phyloP scores from a whole-genome alignment of 2,329 filamentous ascomycete species.

The Hypomyces rosellus region DNA sequence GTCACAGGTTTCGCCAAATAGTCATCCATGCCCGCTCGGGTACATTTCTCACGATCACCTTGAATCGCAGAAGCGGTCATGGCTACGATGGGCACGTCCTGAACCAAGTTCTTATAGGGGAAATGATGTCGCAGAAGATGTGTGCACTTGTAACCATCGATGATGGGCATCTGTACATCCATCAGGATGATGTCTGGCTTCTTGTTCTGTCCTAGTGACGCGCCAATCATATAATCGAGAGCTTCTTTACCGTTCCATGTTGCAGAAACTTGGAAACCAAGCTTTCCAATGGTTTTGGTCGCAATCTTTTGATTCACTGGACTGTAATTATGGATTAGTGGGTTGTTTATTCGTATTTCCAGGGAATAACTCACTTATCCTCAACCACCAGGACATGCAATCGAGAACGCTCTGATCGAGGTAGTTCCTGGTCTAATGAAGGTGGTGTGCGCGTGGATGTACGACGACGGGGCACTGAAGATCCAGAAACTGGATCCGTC shows the following conservation, averaged over 20 bases:
- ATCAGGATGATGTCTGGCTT: slow-evolving; percentile 72
- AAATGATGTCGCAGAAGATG: slow-evolving; percentile 63
- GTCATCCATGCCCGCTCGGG: slow-evolving; percentile 69
- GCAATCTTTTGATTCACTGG: slow-evolving; percentile 71
- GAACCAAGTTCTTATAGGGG: slow-evolving; percentile 54
- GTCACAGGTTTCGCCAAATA: slow-evolving; percentile 70
- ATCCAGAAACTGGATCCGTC: slow-evolving; percentile 20
- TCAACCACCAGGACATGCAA: slow-evolving; percentile 72
- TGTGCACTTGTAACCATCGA: slow-evolving; percentile 73
- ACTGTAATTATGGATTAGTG: slow-evolving; percentile 24
- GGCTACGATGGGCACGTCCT: slow-evolving; percentile 67
- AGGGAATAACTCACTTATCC: slow-evolving; percentile 57
- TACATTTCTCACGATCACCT: slow-evolving; percentile 69
- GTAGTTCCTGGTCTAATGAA: slow-evolving; percentile 41
- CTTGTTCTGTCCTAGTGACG: slow-evolving; percentile 41
- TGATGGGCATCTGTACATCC: slow-evolving; percentile 71
- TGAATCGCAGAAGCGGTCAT: slow-evolving; percentile 77
- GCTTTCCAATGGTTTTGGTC: slow-evolving; percentile 65
- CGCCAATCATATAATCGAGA: slow-evolving; percentile 61
- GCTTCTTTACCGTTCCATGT: slow-evolving; percentile 76
- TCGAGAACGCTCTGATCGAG: slow-evolving; percentile 51
- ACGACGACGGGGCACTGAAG: slow-evolving; percentile 23
- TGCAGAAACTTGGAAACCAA: slow-evolving; percentile 64
- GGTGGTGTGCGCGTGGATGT: slow-evolving; percentile 31
- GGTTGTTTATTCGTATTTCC: neutral